Evolutionary conservation across 2,329 filamentous ascomycete genomes (phyloP).

Genomic region (Colletotrichum trifolii): DNA sequence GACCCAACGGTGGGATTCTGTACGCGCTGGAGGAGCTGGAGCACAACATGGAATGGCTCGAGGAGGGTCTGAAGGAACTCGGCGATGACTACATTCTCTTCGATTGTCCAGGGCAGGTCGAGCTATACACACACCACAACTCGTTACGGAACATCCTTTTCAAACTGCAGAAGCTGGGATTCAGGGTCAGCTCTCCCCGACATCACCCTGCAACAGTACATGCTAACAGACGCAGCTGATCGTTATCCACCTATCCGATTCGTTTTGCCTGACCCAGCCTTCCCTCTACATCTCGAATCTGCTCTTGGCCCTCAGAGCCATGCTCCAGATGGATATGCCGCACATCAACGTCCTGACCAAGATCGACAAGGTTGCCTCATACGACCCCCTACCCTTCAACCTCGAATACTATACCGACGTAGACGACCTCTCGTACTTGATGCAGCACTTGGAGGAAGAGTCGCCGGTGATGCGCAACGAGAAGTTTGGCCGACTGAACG

Average conservation of each 20-base stretch:
- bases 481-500: slow-evolving; percentile 87
- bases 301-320: slow-evolving; percentile 90
- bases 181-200: slow-evolving; percentile 74
- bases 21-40: slow-evolving; percentile 97
- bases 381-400: slow-evolving; percentile 90
- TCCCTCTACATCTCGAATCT: slow-evolving; percentile 96
- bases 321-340: slow-evolving; percentile 98
- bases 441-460: slow-evolving; percentile 84
- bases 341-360: slow-evolving; percentile 97
- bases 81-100: slow-evolving; percentile 94
- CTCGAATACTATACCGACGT: slow-evolving; percentile 98
- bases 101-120: slow-evolving; percentile 96
- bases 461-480: slow-evolving; percentile 74
- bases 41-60: slow-evolving; percentile 92
- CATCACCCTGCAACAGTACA: neutral
- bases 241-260: slow-evolving; percentile 92
- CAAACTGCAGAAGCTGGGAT: slow-evolving; percentile 88
- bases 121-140: slow-evolving; percentile 95
- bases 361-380: slow-evolving; percentile 91
- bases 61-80: slow-evolving; percentile 80
- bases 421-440: slow-evolving; percentile 87
- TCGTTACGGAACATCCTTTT: slow-evolving; percentile 93
- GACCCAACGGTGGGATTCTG: slow-evolving; percentile 90
- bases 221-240: slow-evolving; percentile 72
- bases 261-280: slow-evolving; percentile 90